A percentile compares a stretch with the other conserved stretches of the same genome.
Evolutionary conservation across 2,329 filamentous ascomycete genomes (phyloP).

Genomic region (Fragosphaeria purpurea): DNA sequence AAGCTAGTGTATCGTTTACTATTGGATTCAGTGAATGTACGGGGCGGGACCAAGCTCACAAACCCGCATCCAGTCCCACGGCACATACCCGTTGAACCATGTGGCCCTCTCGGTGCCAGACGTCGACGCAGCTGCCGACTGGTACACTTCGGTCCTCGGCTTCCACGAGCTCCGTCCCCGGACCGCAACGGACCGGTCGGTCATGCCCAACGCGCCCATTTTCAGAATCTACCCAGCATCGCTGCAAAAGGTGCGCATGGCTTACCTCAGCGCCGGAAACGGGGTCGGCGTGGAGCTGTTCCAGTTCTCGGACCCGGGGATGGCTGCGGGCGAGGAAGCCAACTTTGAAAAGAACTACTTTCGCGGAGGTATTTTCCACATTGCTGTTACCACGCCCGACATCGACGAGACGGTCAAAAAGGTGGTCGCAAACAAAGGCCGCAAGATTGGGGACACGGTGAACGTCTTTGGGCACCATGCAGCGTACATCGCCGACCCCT

Average conservation of each 20-base stretch:
- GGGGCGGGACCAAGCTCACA: too few relatives aligned
- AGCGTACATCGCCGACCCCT: constrained; percentile 3
- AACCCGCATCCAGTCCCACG: not conserved
- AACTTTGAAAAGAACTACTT: constrained; percentile 5
- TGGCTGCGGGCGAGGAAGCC: not conserved
- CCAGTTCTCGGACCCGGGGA: not conserved
- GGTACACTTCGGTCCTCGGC: constrained; percentile 2
- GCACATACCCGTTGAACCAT: constrained; percentile 2
- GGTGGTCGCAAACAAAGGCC: not conserved
- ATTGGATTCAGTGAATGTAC: too few relatives aligned
- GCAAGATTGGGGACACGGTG: constrained; percentile 1
- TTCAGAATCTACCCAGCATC: constrained; percentile 5
- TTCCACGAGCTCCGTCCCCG: constrained; percentile 2
- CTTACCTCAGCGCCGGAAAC: constrained; percentile 6
- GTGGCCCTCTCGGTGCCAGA: constrained; percentile 4
- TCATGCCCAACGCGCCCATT: not conserved
- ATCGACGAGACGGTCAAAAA: not conserved
- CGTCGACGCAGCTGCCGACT: not conserved
- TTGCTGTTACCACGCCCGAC: constrained; percentile 1
- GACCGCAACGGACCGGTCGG: not conserved
- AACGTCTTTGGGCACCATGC: constrained; percentile 1
- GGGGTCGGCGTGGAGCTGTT: constrained; percentile 7
- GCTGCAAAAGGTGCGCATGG: constrained; percentile 3
- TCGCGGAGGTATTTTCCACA: constrained; percentile 6
- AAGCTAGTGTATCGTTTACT: too few relatives aligned